Evolutionary conservation across 805 yeast species (phyloP), one percentile per base, ranked within the genome.

Genomic region (Helenozyma rhizophorensis): DNA sequence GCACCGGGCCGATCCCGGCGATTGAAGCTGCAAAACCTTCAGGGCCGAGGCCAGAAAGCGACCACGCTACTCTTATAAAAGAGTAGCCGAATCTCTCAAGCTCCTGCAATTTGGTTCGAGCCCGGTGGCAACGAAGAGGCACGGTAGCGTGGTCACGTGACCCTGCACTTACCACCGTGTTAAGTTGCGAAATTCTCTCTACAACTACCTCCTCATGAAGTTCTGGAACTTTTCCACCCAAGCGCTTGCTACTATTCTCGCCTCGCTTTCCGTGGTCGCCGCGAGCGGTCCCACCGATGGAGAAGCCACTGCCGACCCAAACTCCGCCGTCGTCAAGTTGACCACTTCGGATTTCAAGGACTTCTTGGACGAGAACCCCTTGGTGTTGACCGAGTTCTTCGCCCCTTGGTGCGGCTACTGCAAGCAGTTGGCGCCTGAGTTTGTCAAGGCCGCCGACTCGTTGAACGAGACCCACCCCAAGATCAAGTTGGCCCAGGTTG

Each of bases 341-440:
- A 75, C 83, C 23, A 63, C 79, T 14, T 78, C 71, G 23, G 73
- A 72, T 38, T 90, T 85, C 57, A 73, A 74, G 36, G 58, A 69
- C 11, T 86, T 84, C 60, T 62, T 90, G 43, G 61, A 65, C 30
- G 76, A 72, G 35, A 83, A 89, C 66, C 83, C 87, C 22, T 70
- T 89, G 47, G 94, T 86, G 14, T 65, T 86, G 42, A 83, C 90
- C 14, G 95, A 86, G 62, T 86, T 86, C 63, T 86, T 81, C 58
- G 95, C 95, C 12, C 95, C 97, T 57, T 90, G 97, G 97, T 89
- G 97, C 72, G 96, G 96, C 12, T 93, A 89, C 67, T 89, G 97
- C 73, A 87, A 89, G 70, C 74, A 74, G 30, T 65, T 86, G 45
- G 95, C 87, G 9, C 96, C 96, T 22, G 81, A 86, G 59, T 84